Evolutionary conservation across 768 basidiomycete species (phyloP).

Genomic region (Lactarius sp.): DNA sequence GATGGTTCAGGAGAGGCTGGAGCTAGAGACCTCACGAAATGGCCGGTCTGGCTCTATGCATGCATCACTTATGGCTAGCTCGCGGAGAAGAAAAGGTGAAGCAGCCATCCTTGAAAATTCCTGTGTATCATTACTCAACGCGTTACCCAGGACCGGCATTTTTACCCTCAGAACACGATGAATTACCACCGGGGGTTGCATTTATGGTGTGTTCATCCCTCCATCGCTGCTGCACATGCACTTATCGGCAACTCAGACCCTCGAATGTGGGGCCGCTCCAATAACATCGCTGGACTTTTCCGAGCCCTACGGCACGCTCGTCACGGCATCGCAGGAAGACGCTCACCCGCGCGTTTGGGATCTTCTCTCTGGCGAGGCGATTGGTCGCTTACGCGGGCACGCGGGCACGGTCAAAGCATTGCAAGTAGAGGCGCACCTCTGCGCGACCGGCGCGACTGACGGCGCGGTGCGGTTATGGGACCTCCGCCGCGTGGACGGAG

Average conservation of each 20-base stretch:
- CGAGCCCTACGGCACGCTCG: slow-evolving; percentile 92
- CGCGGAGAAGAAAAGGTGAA: slow-evolving; percentile 64
- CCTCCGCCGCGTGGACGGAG: slow-evolving; percentile 74
- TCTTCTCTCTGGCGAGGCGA: slow-evolving; percentile 80
- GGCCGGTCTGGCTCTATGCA: slow-evolving; percentile 32
- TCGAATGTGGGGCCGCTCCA: slow-evolving; percentile 73
- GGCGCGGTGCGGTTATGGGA: slow-evolving; percentile 89
- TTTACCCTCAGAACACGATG: slow-evolving; percentile 94
- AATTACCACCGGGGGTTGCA: slow-evolving; percentile 87
- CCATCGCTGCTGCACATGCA: slow-evolving; percentile 2
- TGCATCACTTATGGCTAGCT: slow-evolving; percentile 48
- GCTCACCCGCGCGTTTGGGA: slow-evolving; percentile 92
- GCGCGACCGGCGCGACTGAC: slow-evolving; percentile 87
- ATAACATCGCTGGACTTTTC: slow-evolving; percentile 91
- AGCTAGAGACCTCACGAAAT: slow-evolving; percentile 55
- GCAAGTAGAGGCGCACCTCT: slow-evolving; percentile 89
- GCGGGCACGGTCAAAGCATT: slow-evolving; percentile 76
- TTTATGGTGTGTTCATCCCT: slow-evolving; percentile 70
- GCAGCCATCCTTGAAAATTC: neutral
- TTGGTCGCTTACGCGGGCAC: slow-evolving; percentile 82
- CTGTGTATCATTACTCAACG: slow-evolving; percentile 1
- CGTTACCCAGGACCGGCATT: slow-evolving; percentile 74
- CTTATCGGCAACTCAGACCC: slow-evolving; percentile 50
- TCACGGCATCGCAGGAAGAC: slow-evolving; percentile 83
- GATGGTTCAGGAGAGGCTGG: slow-evolving; percentile 81